Conservation (phyloP, 352 stramenopile genomes). For the Pythium sukuiense region DNA sequence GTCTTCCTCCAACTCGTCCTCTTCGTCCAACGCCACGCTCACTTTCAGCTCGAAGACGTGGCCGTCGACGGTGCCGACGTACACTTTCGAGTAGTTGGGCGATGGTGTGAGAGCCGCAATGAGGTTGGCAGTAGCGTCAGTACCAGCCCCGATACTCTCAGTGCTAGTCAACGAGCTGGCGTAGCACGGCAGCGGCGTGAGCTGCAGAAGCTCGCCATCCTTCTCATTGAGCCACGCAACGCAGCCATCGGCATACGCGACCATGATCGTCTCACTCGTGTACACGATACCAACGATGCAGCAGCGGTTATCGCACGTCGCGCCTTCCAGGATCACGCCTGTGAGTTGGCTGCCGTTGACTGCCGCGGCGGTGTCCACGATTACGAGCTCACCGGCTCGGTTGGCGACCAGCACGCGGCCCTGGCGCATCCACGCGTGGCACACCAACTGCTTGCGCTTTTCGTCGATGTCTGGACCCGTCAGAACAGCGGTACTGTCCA, state of each 20-base stretch:
- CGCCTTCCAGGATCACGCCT: conserved; percentile 28
- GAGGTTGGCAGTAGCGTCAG: conserved; percentile 5
- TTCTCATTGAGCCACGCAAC: conserved; percentile 51
- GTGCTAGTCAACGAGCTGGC: neutral
- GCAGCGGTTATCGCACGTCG: conserved; percentile 36
- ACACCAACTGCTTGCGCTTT: conserved; percentile 44
- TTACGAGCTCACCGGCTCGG: conserved; percentile 48
- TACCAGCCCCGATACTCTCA: neutral
- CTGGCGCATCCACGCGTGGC: conserved; percentile 59
- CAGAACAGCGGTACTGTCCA: neutral
- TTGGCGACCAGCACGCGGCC: conserved; percentile 52
- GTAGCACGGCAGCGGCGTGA: conserved; percentile 30
- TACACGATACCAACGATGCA: conserved; percentile 49
- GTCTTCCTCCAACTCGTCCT: conserved; percentile 53
- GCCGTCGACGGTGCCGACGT: conserved; percentile 52
- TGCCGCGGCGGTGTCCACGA: conserved; percentile 40
- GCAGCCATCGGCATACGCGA: conserved; percentile 49
- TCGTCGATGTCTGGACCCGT: conserved; percentile 43
- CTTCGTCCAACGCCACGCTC: conserved; percentile 48
- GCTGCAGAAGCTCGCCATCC: conserved; percentile 46
- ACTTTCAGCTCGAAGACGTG: conserved; percentile 70
- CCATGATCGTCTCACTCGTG: conserved; percentile 49
- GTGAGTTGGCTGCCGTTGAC: conserved; percentile 32
- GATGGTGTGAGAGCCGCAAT: conserved; percentile 46
- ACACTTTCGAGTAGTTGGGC: conserved; percentile 56